Evolutionary conservation across 2,329 filamentous ascomycete genomes (phyloP), one percentile per base, ranked within the genome.

Genomic region (Kalmusia sp.): DNA sequence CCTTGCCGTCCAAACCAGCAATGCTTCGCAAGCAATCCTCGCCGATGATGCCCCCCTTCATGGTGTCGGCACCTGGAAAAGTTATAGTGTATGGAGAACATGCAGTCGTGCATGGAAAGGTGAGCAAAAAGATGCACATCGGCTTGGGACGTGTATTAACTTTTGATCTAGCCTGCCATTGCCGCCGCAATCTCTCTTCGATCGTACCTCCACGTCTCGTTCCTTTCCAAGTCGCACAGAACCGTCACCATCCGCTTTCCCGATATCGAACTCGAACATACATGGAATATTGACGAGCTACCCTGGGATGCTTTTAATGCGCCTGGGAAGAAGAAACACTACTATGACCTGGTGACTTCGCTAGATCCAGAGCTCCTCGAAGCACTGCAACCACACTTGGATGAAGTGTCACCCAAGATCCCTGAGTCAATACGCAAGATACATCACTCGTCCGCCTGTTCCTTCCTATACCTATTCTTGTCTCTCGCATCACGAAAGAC

Each of bases 1-100:
- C 58, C 5, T 35, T 60, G 9, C 9, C 43, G 6, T 24, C 54
- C 15, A 59, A 61, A 34, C 58, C 66, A 30, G 40, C 57, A 12
- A 39, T 69, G 59, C 61, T 50, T 33, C 57, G 71, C 46, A 74
- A 73, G 57, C 64, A 71, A 53, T 80, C 77, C 19, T 83, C 83
- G 43, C 85, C 86, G 1, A 84, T 88, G 79, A 83, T 95, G 77
- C 93, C 93, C 37, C 81, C 93, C 56, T 99, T 99, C 73, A 96
- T 99, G 91, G 93, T 98, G 52, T 98, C 95, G 14, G 93, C 96
- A 2, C 95, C 95, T 0, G 96, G 93, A 59, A 99, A 99, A 75
- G 95, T 97, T 70, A 99, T 99, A 73, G 91, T 98, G 48, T 98
- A 93, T 77, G 95, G 95, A 62, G 95, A 99, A 76, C 95, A 99